Evolutionary conservation across 1,284 basidiomycete species (phyloP), one percentile per base, ranked within the genome.

Genomic region (Tylopilus sp.): DNA sequence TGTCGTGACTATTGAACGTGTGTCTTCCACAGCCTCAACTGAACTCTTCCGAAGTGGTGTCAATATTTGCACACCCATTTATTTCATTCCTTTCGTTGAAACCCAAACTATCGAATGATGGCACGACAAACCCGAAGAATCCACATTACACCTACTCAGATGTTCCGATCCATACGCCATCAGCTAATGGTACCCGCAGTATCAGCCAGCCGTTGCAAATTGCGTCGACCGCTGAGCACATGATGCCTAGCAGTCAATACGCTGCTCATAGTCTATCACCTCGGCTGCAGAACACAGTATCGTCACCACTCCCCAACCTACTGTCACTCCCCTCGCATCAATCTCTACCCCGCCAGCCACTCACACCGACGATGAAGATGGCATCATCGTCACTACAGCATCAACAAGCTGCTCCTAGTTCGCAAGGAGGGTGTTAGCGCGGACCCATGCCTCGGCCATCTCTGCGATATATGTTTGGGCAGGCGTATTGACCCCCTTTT

Each of bases 31-130:
- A 95, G 89, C 95, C 94, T 0, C 90, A 29, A 29, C 82, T 96
- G 13, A 95, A 96, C 74, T 78, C 85, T 16, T 84, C 87, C 10
- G 95, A 96, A 83, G 94, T 96, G 22, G 81, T 87, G 6, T 85
- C 87, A 47, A 83, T 96, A 53, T 96, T 96, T 80, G 94, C 93
- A 0, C 94, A 95, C 74, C 94, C 94, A 0, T 86, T 96, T 15
- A 77, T 81, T 4, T 87, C 91, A 3, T 94, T 96, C 76, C 82
- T 96, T n/a, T 85, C 86, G 60, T 86, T 87, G 7, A 83, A 84
- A 2, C 84, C 91, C 0, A 87, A 89, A 0, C 90, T 88, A 62
- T 86, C 90, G 4, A 80, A 83, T 4, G 87, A 89, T 49, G 68
- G 66, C 18, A 56, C 32, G 5, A 36, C 58, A 16, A 67, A 66